Conservation (phyloP, 2,329 filamentous ascomycete genomes). For the Claviceps monticola region DNA sequence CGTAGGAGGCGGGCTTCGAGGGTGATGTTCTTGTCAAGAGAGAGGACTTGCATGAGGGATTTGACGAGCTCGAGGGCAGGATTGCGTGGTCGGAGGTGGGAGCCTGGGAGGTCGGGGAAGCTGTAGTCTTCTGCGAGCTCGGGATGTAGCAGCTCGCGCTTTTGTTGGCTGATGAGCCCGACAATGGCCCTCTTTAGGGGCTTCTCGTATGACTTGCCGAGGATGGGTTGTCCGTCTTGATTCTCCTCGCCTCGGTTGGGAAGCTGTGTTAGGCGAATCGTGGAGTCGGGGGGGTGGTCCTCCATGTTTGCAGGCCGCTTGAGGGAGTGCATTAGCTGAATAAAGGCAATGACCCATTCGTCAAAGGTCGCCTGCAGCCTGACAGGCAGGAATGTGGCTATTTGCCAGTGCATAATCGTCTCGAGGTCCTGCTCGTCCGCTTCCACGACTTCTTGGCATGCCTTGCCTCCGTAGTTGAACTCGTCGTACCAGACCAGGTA, state of each 20-base stretch:
- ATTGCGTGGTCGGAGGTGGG: constrained; percentile 41
- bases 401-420: constrained; percentile 97
- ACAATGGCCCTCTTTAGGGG: constrained; percentile 82
- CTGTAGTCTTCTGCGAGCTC: constrained; percentile 77
- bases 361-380: constrained; percentile 75
- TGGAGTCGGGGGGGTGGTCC: constrained; percentile 25
- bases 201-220: constrained; percentile 75
- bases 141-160: constrained; percentile 77
- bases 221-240: constrained; percentile 48
- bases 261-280: constrained; percentile 43
- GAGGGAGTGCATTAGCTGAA: constrained; percentile 80
- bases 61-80: constrained; percentile 87
- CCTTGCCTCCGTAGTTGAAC: constrained; percentile 96
- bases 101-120: constrained; percentile 70
- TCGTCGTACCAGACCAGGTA: constrained; percentile 98
- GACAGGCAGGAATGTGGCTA: constrained; percentile 72
- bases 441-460: constrained; percentile 69
- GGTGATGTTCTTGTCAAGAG: constrained; percentile 77
- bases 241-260: constrained; percentile 48
- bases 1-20: constrained; percentile 78
- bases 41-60: constrained; percentile 80
- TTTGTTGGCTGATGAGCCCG: constrained; percentile 68
- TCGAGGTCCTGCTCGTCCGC: constrained; percentile 61
- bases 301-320: constrained; percentile 52
- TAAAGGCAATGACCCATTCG: constrained; percentile 88